Base-by-base conservation (phyloP, 139 green algal genomes). In the Zygnema circumcarinatum region DNA sequence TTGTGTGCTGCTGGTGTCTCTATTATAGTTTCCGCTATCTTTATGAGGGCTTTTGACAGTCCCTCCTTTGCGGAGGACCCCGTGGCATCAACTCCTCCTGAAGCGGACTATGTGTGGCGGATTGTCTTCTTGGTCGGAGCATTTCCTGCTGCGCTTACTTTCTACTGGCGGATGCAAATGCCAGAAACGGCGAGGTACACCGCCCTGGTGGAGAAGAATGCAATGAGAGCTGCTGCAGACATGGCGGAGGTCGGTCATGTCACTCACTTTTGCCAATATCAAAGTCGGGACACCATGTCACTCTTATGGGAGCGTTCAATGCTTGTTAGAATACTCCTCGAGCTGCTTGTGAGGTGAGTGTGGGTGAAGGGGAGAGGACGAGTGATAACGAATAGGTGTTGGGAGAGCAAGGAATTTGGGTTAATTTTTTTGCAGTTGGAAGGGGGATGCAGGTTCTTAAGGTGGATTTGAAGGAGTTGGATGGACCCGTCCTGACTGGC, bases 61-160 rank as follows among this genome's bases (percentile, higher is more conserved):
- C 76, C 84, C 1, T 16, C 76, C n/a, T 89, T 67, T 39, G 29
- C 20, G n/a, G 52, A 67, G 1, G 47, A 89, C 42, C 40, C 76
- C 21, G 31, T 87, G 1, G 47, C 36, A 69, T 82, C 38, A 79
- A 2, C 29, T 52, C 86, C 84, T 68, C 81, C 79, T 86, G 78
- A 88, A n/a, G 83, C 84, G 22, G 91, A 93, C 82, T 90, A 87
- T 36, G 74, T 81, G 36, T 93, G 91, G 91, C 80, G 91, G 29
- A 88, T 93, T 68, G 79, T 90, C 2, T 53, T 93, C 2, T 76
- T 74, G 38, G 31, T 92, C 2, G 88, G 89, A 74, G 79, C 81
- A 36, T 39, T 92, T 40, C 91, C 91, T 1, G 86, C 89, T n/a
- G 2, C 82, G 0, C 33, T 87, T 42, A 93, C 91, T 53, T 92